Conservation (phyloP, 2,329 filamentous ascomycete genomes). For the Lithohypha guttulata region DNA sequence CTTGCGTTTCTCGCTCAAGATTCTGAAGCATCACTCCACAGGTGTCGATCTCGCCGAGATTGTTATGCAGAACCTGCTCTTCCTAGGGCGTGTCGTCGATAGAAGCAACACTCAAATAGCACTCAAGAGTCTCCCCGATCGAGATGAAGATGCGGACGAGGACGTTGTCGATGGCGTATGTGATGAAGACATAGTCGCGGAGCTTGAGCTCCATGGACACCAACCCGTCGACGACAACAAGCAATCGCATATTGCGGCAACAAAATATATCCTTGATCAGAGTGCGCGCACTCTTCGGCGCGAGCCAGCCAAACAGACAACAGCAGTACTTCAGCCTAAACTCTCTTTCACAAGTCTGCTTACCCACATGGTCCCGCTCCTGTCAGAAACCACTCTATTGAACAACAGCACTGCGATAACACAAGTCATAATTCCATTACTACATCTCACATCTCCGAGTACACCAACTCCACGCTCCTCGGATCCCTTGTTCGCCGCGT, state of each 20-base stretch:
- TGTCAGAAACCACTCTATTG: slow-evolving; percentile 46
- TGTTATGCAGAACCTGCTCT: slow-evolving; percentile 69
- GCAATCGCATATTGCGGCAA: slow-evolving; percentile 35
- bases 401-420: slow-evolving; percentile 45
- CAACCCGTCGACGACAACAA: slow-evolving; percentile 24
- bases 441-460: slow-evolving; percentile 68
- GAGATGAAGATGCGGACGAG: slow-evolving; percentile 31
- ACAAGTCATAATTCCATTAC: slow-evolving; percentile 55
- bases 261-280: slow-evolving; percentile 68
- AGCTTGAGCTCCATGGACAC: slow-evolving; percentile 31
- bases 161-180: slow-evolving; percentile 35
- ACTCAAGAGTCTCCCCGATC: slow-evolving; percentile 32
- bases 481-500: slow-evolving; percentile 57
- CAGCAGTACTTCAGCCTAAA: slow-evolving; percentile 59
- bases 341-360: slow-evolving; percentile 64
- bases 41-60: slow-evolving; percentile 69
- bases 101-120: slow-evolving; percentile 45
- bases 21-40: slow-evolving; percentile 52
- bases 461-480: slow-evolving; percentile 42
- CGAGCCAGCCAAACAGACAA: slow-evolving; percentile 54
- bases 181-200: slow-evolving; percentile 33
- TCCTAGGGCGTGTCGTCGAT: slow-evolving; percentile 58
- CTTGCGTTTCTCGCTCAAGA: slow-evolving; percentile 45
- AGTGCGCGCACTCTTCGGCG: slow-evolving; percentile 69
- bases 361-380: slow-evolving; percentile 54